Base-by-base conservation (phyloP, 768 basidiomycete genomes). In the Strobilomyces dryophilus region DNA sequence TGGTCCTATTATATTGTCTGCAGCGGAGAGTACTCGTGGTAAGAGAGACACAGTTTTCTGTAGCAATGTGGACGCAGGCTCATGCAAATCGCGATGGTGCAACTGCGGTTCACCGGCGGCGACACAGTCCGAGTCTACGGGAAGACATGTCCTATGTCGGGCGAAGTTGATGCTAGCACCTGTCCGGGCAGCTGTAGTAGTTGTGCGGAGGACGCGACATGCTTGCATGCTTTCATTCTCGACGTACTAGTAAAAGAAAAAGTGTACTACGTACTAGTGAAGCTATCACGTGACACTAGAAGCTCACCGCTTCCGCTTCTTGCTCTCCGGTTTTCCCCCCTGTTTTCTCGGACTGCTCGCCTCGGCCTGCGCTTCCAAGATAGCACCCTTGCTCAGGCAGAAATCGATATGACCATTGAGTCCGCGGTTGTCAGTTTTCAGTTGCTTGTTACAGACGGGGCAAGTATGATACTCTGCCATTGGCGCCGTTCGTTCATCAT, bases 341-440 rank as follows among this genome's bases (percentile, higher is more conserved):
- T 40, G 31, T 41, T 66, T 63, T 53, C 41, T 59, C 10, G 61
- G 58, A 47, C 60, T 64, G 39, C 47, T 57, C 5, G 64, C 64
- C 49, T 65, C 61, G 0, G 59, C 63, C 51, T 88, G 87, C 0
- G 89, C 89, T 61, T 89, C 80, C 53, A 79, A 71, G 55, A 95
- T 93, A 3, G 83, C 87, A 21, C 79, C 80, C 53, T 82, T 81
- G 65, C 89, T 94, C 47, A 97, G 68, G 63, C 94, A 97, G 61
- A 85, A 88, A 68, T 97, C 93, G 41, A 97, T 77, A 62, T 97
- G 93, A n/a, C 81, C 75, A 64, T 97, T 95, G 32, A 97, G 70
- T 5, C 80, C 84, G 45, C 79, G 75, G 64, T 97, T 97, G 66
- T 92, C 84, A 1, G 79, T 82, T 54, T 78, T 72, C 49, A 92